phyloP scores from a whole-genome alignment of 345 rosid genomes.

The Populus ilicifolia region DNA sequence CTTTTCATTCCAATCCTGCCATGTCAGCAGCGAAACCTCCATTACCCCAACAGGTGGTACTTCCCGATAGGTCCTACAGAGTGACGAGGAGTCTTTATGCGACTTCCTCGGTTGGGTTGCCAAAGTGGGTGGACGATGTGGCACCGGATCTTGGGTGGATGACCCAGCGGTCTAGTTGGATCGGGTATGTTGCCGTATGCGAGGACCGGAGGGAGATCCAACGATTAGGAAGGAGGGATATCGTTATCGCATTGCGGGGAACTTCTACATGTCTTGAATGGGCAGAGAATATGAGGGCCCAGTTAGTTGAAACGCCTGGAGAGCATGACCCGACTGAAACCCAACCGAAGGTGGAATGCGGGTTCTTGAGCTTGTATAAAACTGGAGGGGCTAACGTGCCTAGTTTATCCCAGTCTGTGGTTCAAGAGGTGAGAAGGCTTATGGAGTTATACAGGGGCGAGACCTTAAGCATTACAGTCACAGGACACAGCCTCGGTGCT shows the following conservation, averaged over 20 bases:
- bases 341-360: conserved; percentile 22
- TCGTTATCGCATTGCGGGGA: conserved; percentile 90
- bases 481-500: conserved; percentile 35
- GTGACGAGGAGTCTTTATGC: conserved; percentile 84
- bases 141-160: conserved; percentile 89
- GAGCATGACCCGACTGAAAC: neutral
- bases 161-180: conserved; percentile 94
- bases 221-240: conserved; percentile 93
- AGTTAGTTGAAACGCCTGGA: conserved; percentile 17
- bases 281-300: conserved; percentile 82
- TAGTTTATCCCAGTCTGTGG: conserved; percentile 18
- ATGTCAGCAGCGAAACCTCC: conserved; percentile 53
- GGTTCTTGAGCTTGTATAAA: conserved; percentile 30
- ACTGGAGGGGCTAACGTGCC: conserved; percentile 26
- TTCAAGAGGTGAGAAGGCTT: conserved; percentile 21
- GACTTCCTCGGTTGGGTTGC: conserved; percentile 76
- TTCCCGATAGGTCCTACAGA: conserved; percentile 62
- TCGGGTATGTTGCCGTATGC: conserved; percentile 89
- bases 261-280: conserved; percentile 91
- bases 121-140: conserved; percentile 77
- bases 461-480: conserved; percentile 27
- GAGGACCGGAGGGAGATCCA: conserved; percentile 75
- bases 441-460: conserved; percentile 25
- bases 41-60: conserved; percentile 50
- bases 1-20: conserved; percentile 76